Evolutionary conservation across 768 basidiomycete species (phyloP).

Genomic region (Steccherinum ochraceum): DNA sequence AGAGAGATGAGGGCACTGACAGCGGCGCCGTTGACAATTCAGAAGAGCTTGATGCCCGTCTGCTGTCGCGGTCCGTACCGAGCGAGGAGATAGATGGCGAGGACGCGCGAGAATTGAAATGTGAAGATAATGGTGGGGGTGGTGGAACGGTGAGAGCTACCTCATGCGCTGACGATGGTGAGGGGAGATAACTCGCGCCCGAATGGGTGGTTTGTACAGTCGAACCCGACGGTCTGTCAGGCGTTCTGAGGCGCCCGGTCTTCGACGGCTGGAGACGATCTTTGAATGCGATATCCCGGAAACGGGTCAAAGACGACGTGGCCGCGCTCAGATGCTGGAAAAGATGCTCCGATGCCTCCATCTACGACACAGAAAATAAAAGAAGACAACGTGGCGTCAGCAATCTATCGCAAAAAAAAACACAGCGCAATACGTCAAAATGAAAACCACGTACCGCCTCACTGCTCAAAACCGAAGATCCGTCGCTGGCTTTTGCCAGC

Average conservation of each 20-base stretch:
- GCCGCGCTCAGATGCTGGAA: neutral
- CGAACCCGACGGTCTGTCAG: too few relatives aligned
- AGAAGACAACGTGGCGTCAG: too few relatives aligned
- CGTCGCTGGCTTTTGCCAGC: constrained; percentile 21
- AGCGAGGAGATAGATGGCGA: neutral
- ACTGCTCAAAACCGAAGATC: neutral
- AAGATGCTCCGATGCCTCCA: neutral
- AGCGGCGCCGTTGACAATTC: neutral
- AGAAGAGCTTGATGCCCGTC: neutral
- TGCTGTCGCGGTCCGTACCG: neutral
- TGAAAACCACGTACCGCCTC: neutral
- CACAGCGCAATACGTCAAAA: too few relatives aligned
- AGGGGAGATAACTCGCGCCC: too few relatives aligned
- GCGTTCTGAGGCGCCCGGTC: too few relatives aligned
- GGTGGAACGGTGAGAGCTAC: too few relatives aligned
- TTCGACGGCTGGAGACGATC: too few relatives aligned
- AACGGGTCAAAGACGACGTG: neutral
- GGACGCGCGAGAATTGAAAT: too few relatives aligned
- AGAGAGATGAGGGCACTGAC: neutral
- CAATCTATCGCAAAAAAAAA: neutral
- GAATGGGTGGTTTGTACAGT: too few relatives aligned
- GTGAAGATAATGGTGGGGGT: too few relatives aligned
- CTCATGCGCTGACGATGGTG: too few relatives aligned
- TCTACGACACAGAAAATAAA: neutral
- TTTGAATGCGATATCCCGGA: neutral